phyloP scores from a whole-genome alignment of 352 stramenopile genomes.

The Phytophthora fragariae region DNA sequence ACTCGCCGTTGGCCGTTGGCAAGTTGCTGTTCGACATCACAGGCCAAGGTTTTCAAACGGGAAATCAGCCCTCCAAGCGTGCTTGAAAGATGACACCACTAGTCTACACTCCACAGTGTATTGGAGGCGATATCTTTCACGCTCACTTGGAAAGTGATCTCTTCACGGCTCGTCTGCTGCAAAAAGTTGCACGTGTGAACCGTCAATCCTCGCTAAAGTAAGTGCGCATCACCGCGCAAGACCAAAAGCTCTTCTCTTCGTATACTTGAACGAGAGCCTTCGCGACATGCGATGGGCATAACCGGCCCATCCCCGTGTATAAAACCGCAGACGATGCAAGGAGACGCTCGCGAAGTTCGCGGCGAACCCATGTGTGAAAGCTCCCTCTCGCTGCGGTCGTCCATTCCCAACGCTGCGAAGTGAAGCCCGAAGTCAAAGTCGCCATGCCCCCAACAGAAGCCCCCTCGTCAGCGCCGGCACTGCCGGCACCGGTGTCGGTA shows the following conservation, averaged over 20 bases:
- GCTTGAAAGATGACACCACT: constrained; percentile 8
- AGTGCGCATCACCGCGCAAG: background rate
- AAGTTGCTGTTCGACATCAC: background rate
- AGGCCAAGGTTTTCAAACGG: background rate
- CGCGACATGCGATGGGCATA: constrained; percentile 25
- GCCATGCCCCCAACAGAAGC: constrained; percentile 20
- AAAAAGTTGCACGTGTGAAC: constrained; percentile 2
- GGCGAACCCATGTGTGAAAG: constrained; percentile 29
- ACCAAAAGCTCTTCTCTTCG: background rate
- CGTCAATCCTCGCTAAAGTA: constrained; percentile 5
- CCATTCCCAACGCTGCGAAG: constrained; percentile 31
- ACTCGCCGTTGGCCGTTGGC: too few relatives aligned
- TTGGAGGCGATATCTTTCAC: background rate
- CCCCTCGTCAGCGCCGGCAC: background rate
- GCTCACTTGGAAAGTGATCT: background rate
- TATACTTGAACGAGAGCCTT: constrained; percentile 3
- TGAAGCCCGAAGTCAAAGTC: background rate
- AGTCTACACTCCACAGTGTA: too few relatives aligned
- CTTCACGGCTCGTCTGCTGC: constrained; percentile 10
- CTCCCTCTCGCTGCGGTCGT: background rate
- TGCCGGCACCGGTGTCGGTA: background rate
- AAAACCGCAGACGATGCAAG: constrained; percentile 12
- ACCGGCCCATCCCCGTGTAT: background rate
- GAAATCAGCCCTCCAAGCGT: constrained; percentile 10
- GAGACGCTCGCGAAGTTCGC: background rate